Evolutionary conservation across 2,329 filamentous ascomycete genomes (phyloP).

Genomic region (Aspergillus bombycis): DNA sequence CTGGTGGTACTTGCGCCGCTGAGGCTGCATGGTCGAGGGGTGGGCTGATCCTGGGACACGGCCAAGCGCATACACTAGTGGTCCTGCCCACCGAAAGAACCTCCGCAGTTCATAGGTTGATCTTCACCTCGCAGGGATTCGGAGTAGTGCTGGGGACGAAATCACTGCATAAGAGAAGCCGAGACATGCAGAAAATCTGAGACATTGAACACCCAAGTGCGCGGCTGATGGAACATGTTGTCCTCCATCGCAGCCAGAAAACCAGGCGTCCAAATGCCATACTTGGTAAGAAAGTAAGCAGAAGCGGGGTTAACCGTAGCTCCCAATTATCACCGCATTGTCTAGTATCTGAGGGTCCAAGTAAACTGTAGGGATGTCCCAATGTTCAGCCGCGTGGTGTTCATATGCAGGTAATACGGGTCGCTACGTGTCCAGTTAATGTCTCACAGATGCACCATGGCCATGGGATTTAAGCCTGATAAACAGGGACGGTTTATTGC

Average conservation of each 20-base stretch:
- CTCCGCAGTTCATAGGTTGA: slow-evolving; percentile 5
- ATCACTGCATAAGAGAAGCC: background rate
- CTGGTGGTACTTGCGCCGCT: background rate
- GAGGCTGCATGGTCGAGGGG: background rate
- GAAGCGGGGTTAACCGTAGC: background rate
- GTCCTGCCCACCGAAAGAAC: slow-evolving; percentile 8
- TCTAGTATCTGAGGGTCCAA: too few species aligned
- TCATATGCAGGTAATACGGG: too few species aligned
- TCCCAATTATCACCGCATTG: background rate
- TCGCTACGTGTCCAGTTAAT: too few species aligned
- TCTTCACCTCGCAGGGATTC: slow-evolving; percentile 12
- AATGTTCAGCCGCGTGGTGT: too few species aligned
- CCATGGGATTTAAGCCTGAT: too few species aligned
- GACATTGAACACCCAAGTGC: background rate
- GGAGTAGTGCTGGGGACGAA: background rate
- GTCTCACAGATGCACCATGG: too few species aligned
- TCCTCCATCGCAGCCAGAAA: background rate
- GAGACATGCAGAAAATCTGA: background rate
- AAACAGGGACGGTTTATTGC: too few species aligned
- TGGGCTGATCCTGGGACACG: slow-evolving; percentile 9
- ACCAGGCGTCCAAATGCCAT: slow-evolving; percentile 6
- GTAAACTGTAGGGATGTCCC: too few species aligned
- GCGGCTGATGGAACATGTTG: slow-evolving; percentile 1
- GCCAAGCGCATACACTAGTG: background rate
- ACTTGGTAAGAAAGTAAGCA: slow-evolving; percentile 4